phyloP scores from a whole-genome alignment of 2,329 filamentous ascomycete genomes.

The Neospermospora avenae region DNA sequence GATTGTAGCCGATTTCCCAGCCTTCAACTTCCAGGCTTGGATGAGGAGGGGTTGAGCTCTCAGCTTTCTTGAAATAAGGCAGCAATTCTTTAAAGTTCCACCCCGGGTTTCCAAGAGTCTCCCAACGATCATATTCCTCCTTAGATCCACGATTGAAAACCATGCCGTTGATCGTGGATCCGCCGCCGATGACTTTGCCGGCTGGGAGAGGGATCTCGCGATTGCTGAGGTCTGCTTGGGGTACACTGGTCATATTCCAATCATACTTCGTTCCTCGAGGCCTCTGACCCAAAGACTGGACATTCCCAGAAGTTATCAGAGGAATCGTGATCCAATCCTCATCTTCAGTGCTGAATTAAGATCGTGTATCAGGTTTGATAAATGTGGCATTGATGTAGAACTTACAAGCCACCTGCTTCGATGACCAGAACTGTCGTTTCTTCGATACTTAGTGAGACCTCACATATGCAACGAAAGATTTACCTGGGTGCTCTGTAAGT shows the following conservation, averaged over 20 bases:
- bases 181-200: constrained; percentile 36
- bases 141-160: constrained; percentile 38
- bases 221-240: neutral
- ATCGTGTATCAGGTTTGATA: neutral
- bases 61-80: neutral
- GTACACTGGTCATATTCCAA: neutral
- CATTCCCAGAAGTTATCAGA: neutral
- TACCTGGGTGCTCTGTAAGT: neutral
- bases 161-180: constrained; percentile 41
- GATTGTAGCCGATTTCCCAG: neutral
- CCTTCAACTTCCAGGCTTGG: neutral
- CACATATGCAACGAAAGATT: neutral
- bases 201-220: neutral
- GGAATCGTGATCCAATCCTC: neutral
- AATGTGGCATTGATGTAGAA: neutral
- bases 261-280: neutral
- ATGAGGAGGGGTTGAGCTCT: neutral
- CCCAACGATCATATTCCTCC: constrained; percentile 45
- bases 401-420: neutral
- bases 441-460: neutral
- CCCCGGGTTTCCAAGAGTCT: constrained; percentile 42
- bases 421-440: neutral
- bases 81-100: constrained; percentile 37
- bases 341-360: neutral
- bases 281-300: neutral